Percentiles rank a stretch among this genome's conserved stretches.
Evolutionary conservation across 2,329 filamentous ascomycete species (phyloP).

Genomic region (Endothia cerciana): DNA sequence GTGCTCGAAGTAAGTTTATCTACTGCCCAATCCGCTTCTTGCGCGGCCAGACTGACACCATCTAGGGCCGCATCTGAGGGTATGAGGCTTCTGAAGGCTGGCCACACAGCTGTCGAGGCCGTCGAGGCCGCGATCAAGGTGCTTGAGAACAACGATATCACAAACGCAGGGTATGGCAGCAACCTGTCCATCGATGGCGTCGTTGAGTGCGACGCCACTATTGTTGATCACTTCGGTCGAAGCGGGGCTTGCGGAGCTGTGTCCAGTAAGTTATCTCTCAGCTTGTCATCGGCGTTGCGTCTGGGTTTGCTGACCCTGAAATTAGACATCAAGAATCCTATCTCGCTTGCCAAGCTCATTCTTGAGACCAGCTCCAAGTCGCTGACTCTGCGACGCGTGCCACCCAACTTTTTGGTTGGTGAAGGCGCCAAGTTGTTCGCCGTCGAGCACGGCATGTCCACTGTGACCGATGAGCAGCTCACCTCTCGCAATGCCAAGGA

Average conservation of each 20-base stretch:
- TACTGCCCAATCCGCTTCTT: neutral
- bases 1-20: constrained; percentile 76
- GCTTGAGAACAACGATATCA: constrained; percentile 93
- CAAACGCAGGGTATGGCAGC: constrained; percentile 94
- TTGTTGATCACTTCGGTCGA: constrained; percentile 87
- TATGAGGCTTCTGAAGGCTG: constrained; percentile 79
- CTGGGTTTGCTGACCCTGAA: neutral
- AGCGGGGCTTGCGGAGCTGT: constrained; percentile 94
- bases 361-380: constrained; percentile 76
- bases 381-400: constrained; percentile 84
- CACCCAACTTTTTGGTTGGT: constrained; percentile 88
- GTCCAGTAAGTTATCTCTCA: constrained; percentile 64
- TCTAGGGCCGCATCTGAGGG: constrained; percentile 78
- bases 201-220: constrained; percentile 92
- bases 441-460: constrained; percentile 72
- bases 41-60: constrained; percentile 14
- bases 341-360: constrained; percentile 81
- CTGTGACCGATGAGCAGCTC: constrained; percentile 75
- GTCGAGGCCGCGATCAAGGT: constrained; percentile 86
- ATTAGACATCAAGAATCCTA: constrained; percentile 90
- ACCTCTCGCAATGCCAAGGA: constrained; percentile 80
- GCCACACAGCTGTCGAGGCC: constrained; percentile 81
- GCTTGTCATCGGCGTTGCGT: constrained; percentile 30
- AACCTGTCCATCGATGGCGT: constrained; percentile 88
- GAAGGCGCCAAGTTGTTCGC: constrained; percentile 88